phyloP scores from a whole-genome alignment of 2,329 filamentous ascomycete species.

The Coniochaeta sp. region DNA sequence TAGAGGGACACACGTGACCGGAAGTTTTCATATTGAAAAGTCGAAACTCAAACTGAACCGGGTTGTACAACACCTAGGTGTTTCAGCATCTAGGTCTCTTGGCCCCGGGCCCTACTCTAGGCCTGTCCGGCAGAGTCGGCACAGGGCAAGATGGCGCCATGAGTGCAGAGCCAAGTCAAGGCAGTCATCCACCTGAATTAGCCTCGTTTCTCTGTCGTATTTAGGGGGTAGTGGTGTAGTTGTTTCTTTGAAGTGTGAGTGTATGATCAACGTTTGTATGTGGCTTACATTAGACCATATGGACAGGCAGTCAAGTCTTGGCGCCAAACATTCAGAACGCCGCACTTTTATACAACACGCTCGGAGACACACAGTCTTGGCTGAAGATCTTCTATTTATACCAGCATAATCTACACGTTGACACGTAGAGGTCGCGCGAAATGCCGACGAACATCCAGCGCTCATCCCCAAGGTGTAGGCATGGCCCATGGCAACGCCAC shows the following conservation, averaged over 20 bases:
- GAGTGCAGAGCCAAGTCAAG: neutral
- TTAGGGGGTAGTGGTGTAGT: neutral
- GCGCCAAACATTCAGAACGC: neutral
- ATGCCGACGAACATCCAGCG: no score
- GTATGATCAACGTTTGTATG: neutral
- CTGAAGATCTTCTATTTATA: neutral
- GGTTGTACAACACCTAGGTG: neutral
- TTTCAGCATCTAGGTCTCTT: neutral
- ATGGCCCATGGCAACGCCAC: no score
- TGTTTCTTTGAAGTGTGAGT: neutral
- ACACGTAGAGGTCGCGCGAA: no score
- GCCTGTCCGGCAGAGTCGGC: neutral
- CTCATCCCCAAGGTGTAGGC: no score
- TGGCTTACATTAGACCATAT: neutral
- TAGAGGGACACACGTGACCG: neutral
- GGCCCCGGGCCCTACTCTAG: no score
- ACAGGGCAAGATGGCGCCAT: neutral
- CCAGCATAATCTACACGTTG: no score
- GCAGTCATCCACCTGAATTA: neutral
- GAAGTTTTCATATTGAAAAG: neutral
- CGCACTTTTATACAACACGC: no score
- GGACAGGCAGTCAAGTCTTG: neutral
- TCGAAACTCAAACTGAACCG: neutral
- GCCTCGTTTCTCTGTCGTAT: neutral
- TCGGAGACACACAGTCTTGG: neutral